Evolutionary conservation across 202 grass and related monocot species (phyloP).

Genomic region (Saccharum hybrid): DNA sequence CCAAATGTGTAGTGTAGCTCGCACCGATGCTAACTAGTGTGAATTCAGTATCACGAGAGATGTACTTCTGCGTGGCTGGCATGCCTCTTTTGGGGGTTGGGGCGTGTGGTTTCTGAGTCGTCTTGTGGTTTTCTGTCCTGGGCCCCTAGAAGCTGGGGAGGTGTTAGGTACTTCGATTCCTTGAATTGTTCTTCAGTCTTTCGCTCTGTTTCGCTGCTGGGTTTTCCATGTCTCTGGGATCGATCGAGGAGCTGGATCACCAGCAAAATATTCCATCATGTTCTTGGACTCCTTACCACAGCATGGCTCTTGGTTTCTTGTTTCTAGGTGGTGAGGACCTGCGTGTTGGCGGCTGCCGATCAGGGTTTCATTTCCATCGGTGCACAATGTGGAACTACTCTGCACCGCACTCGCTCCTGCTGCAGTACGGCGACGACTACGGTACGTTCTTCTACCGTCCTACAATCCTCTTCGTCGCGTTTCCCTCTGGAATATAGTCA

Average conservation of each 20-base stretch:
- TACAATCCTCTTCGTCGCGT: not conserved
- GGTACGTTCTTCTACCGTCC: conserved; percentile 11
- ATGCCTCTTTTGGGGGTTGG: not conserved
- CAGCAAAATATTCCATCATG: not conserved
- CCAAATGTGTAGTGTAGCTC: not conserved
- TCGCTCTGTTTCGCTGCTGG: not conserved
- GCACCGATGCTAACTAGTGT: not conserved
- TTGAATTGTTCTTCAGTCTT: not conserved
- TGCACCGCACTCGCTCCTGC: conserved; percentile 28
- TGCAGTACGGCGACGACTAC: conserved; percentile 42
- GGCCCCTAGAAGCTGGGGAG: not conserved
- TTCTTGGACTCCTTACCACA: not conserved
- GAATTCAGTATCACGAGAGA: not conserved
- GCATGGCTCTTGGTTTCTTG: not conserved
- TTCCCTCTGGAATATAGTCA: not conserved
- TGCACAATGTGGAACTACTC: conserved; percentile 59
- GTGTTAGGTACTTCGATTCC: not conserved
- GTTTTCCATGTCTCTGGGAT: not conserved
- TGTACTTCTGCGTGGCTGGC: no score
- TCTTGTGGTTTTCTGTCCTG: not conserved
- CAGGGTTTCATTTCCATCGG: not conserved
- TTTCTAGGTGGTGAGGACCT: not conserved
- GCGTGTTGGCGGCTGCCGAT: not conserved
- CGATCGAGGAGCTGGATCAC: not conserved
- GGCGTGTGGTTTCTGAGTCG: no score